Conservation (phyloP, 805 yeast genomes). For the Starmerella vaccinii region DNA sequence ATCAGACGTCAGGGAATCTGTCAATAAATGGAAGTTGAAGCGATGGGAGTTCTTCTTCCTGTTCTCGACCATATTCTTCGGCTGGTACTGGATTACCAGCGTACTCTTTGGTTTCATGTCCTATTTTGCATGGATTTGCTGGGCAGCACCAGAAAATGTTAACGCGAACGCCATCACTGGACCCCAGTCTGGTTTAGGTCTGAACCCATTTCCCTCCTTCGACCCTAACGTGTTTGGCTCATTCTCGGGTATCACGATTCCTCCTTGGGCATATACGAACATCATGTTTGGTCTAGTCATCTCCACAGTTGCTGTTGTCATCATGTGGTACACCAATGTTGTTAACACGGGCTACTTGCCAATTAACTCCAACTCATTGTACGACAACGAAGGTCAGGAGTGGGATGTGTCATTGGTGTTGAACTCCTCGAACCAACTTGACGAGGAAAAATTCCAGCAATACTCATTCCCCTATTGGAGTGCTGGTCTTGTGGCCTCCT, state of each 20-base stretch:
- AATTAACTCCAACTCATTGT: conserved; percentile 37
- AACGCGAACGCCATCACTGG: conserved; percentile 56
- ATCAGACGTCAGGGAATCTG: conserved; percentile 35
- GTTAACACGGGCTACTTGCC: conserved; percentile 46
- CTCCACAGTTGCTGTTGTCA: conserved; percentile 28
- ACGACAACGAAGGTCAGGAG: conserved; percentile 37
- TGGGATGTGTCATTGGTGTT: conserved; percentile 39
- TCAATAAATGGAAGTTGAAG: conserved; percentile 51
- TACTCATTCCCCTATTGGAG: conserved; percentile 63
- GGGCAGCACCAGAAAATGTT: conserved; percentile 46
- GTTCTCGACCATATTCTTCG: conserved; percentile 37
- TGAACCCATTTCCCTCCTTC: conserved; percentile 44
- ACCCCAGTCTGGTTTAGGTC: conserved; percentile 35
- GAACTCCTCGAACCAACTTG: conserved; percentile 39
- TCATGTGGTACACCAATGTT: conserved; percentile 38
- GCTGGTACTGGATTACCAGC: conserved; percentile 61
- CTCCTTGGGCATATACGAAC: conserved; percentile 13
- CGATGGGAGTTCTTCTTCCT: conserved; percentile 42
- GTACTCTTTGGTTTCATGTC: conserved; percentile 51
- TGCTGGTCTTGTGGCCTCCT: conserved; percentile 49
- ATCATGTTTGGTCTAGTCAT: conserved; percentile 33
- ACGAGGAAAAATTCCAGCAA: conserved; percentile 39
- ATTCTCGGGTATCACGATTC: conserved; percentile 13
- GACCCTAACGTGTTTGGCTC: conserved; percentile 30
- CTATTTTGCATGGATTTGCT: conserved; percentile 52